A percentile compares a stretch with the other conserved stretches of the same genome.
Evolutionary conservation across 2,329 filamentous ascomycete species (phyloP).

Genomic region (Teratosphaeria gauchensis): DNA sequence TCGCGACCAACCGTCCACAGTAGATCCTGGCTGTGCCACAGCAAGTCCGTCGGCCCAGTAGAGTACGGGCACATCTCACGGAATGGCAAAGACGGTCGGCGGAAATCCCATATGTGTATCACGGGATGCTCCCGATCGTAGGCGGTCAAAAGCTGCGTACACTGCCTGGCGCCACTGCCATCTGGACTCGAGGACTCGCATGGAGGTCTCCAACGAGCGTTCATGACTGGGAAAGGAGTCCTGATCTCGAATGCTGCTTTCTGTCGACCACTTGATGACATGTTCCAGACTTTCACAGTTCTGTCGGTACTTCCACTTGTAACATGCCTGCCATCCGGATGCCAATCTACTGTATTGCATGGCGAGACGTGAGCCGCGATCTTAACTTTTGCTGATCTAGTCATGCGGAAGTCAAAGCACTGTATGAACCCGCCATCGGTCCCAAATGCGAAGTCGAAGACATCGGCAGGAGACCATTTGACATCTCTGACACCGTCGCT

Average conservation of each 20-base stretch:
- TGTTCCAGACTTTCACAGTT: conserved; percentile 56
- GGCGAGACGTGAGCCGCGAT: conserved; percentile 49
- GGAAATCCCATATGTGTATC: conserved; percentile 56
- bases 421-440: conserved; percentile 56
- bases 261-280: conserved; percentile 47
- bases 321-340: conserved; percentile 56
- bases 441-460: conserved; percentile 53
- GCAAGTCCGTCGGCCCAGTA: conserved; percentile 47
- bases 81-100: conserved; percentile 52
- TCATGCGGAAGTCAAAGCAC: conserved; percentile 53
- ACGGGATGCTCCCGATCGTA: conserved; percentile 53
- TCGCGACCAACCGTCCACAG: conserved; percentile 55
- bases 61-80: conserved; percentile 49
- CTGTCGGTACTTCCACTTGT: conserved; percentile 54
- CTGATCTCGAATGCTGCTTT: conserved; percentile 50
- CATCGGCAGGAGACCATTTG: conserved; percentile 55
- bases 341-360: conserved; percentile 57
- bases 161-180: conserved; percentile 46
- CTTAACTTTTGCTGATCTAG: conserved; percentile 47
- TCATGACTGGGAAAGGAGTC: conserved; percentile 52
- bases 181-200: conserved; percentile 45
- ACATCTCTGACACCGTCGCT: conserved; percentile 54
- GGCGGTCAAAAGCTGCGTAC: conserved; percentile 52
- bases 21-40: conserved; percentile 55
- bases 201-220: conserved; percentile 53